Conservation (phyloP, 2,329 filamentous ascomycete species). For the Apiospora phragmitis region DNA sequence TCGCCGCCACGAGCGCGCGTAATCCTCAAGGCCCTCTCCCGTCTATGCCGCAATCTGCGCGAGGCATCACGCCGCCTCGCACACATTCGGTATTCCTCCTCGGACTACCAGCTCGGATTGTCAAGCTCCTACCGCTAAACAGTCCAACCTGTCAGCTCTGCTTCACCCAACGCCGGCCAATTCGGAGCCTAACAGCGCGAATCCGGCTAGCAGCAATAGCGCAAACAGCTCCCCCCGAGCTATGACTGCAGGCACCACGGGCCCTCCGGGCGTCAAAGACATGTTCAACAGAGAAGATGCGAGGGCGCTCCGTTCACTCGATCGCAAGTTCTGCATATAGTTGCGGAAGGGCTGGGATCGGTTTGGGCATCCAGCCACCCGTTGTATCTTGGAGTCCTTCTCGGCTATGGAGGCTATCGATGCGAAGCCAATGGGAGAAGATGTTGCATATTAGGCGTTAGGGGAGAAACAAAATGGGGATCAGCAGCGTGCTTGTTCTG, state of each 20-base stretch:
- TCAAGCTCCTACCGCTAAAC: conserved; percentile 31
- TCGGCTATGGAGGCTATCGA: neutral
- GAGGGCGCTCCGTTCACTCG: conserved; percentile 64
- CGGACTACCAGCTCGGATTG: conserved; percentile 40
- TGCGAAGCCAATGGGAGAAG: neutral
- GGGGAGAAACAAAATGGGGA: conserved; percentile 13
- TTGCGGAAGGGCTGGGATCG: neutral
- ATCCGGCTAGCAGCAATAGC: conserved; percentile 41
- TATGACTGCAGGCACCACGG: conserved; percentile 29
- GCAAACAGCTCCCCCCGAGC: conserved; percentile 50
- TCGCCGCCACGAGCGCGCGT: conserved; percentile 34
- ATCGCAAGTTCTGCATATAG: conserved; percentile 54
- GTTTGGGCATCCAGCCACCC: neutral
- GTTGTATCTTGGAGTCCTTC: neutral
- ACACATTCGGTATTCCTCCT: conserved; percentile 49
- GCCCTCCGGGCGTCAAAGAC: conserved; percentile 21
- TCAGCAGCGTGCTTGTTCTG: neutral
- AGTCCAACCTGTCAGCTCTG: conserved; percentile 48
- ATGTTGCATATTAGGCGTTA: conserved; percentile 26
- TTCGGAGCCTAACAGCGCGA: conserved; percentile 48
- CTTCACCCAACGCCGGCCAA: conserved; percentile 50
- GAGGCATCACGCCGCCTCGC: conserved; percentile 45
- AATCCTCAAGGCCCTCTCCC: conserved; percentile 47
- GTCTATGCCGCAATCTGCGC: conserved; percentile 31
- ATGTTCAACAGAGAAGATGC: conserved; percentile 56